phyloP scores from a whole-genome alignment of 2,329 filamentous ascomycete species.

The Nigrospora oryzae region DNA sequence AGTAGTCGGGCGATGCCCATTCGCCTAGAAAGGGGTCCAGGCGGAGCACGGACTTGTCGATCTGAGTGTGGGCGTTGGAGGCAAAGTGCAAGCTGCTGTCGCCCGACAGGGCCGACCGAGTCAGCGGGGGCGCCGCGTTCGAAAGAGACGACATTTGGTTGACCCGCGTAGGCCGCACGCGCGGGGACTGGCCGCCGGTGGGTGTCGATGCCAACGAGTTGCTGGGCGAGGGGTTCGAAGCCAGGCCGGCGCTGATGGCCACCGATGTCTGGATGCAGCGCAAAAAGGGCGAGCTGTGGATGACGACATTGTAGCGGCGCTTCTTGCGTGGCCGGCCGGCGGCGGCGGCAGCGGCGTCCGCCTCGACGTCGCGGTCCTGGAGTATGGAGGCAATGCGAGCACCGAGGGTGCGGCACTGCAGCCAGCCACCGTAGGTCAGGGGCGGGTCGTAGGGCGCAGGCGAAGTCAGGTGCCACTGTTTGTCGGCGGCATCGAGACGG shows the following conservation, averaged over 20 bases:
- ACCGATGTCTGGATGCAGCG: constrained; percentile 90
- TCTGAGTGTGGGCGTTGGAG: constrained; percentile 4
- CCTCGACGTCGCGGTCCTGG: constrained; percentile 39
- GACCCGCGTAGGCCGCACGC: constrained; percentile 8
- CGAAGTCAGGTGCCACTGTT: constrained; percentile 88
- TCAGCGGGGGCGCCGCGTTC: constrained; percentile 8
- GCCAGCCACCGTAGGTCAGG: constrained; percentile 89
- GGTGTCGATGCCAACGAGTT: constrained; percentile 11
- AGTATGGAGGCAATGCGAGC: constrained; percentile 72
- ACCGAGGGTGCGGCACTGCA: constrained; percentile 75
- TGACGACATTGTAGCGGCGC: constrained; percentile 66
- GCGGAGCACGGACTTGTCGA: constrained; percentile 58
- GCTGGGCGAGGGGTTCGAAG: constrained; percentile 43
- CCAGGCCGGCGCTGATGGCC: constrained; percentile 77
- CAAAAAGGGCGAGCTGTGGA: constrained; percentile 90
- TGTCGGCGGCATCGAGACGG: constrained; percentile 88
- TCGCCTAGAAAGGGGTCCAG: constrained; percentile 91
- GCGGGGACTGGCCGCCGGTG: constrained; percentile 17
- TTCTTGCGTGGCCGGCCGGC: constrained; percentile 33
- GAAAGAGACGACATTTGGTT: constrained; percentile 11
- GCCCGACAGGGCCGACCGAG: constrained; percentile 8
- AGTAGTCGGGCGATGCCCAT: constrained; percentile 92
- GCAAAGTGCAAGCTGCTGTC: constrained; percentile 15
- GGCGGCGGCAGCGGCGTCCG: constrained; percentile 11
- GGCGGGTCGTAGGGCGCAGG: constrained; percentile 93